Percentiles rank a stretch among this genome's conserved stretches.
phyloP scores from a whole-genome alignment of 495 filamentous ascomycete genomes.

The Filosporella fistucella region DNA sequence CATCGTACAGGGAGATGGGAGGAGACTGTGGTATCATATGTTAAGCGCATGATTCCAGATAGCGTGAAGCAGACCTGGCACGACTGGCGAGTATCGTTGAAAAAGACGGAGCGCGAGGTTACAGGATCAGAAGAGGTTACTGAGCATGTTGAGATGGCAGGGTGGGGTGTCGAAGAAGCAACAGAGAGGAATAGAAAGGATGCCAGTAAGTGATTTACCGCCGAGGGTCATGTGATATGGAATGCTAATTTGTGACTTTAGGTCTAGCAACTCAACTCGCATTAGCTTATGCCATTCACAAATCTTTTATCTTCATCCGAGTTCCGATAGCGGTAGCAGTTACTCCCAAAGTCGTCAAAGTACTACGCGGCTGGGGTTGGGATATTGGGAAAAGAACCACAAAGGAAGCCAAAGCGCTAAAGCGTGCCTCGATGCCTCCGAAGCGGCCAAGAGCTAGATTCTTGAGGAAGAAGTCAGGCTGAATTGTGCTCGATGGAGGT shows the following conservation, averaged over 20 bases:
- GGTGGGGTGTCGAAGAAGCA: constrained; percentile 50
- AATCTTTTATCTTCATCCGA: constrained; percentile 93
- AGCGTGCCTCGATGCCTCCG: constrained; percentile 11
- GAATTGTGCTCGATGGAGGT: too few species aligned
- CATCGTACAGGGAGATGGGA: constrained; percentile 39
- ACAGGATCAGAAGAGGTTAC: constrained; percentile 25
- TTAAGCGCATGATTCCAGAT: constrained; percentile 44
- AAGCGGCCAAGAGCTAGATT: constrained; percentile 6
- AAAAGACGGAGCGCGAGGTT: constrained; percentile 27
- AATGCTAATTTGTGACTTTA: constrained; percentile 12
- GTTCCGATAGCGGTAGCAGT: constrained; percentile 87
- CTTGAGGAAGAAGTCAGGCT: not conserved
- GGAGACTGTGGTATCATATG: constrained; percentile 41
- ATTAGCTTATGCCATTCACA: constrained; percentile 95
- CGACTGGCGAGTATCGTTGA: constrained; percentile 33
- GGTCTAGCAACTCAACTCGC: constrained; percentile 75
- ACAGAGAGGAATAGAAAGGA: constrained; percentile 34
- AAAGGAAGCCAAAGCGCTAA: constrained; percentile 27
- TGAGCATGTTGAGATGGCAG: constrained; percentile 36
- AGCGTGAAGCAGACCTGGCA: constrained; percentile 39
- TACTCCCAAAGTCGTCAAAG: constrained; percentile 87
- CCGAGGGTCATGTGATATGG: constrained; percentile 3
- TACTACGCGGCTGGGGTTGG: constrained; percentile 76
- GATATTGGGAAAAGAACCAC: constrained; percentile 46
- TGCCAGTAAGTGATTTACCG: not conserved